Evolutionary conservation across 768 basidiomycete species (phyloP).

Genomic region (Gymnopilus dilepis): DNA sequence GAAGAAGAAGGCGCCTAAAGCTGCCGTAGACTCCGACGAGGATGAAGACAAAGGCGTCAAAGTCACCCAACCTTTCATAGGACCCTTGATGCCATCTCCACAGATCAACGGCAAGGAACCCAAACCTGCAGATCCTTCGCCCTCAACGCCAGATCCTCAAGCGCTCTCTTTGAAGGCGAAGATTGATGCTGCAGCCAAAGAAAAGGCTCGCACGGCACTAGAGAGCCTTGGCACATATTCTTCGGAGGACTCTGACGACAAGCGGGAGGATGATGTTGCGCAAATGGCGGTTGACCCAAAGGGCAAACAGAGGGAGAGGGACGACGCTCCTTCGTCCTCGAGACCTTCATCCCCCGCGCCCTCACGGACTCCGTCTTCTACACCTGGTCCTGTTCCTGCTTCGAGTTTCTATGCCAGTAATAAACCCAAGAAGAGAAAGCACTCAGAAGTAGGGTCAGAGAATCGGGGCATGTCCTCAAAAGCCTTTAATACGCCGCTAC

Average conservation of each 20-base stretch:
- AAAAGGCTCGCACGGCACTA: constrained; percentile 30
- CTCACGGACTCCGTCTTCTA: constrained; percentile 36
- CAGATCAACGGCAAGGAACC: constrained; percentile 27
- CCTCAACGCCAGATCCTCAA: constrained; percentile 35
- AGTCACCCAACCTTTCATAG: constrained; percentile 60
- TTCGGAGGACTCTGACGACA: constrained; percentile 30
- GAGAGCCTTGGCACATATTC: constrained; percentile 34
- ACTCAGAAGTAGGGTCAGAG: constrained; percentile 22
- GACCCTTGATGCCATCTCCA: constrained; percentile 65
- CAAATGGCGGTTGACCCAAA: constrained; percentile 26
- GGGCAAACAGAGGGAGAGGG: constrained; percentile 10
- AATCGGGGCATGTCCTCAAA: constrained; percentile 10
- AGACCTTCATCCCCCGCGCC: constrained; percentile 21
- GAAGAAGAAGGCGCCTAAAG: constrained; percentile 51
- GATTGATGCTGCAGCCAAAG: constrained; percentile 30
- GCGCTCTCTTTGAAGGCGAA: constrained; percentile 37
- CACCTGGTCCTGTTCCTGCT: constrained; percentile 29
- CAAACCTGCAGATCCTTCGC: constrained; percentile 28
- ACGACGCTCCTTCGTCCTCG: not conserved
- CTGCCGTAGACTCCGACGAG: constrained; percentile 44
- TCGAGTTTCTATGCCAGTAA: constrained; percentile 36
- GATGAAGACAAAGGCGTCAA: constrained; percentile 58
- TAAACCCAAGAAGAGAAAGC: constrained; percentile 38
- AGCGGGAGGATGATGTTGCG: constrained; percentile 1
- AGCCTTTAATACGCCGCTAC: constrained; percentile 14